Conservation (phyloP, 108 stramenopile genomes). For the Heterococcus sp. region DNA sequence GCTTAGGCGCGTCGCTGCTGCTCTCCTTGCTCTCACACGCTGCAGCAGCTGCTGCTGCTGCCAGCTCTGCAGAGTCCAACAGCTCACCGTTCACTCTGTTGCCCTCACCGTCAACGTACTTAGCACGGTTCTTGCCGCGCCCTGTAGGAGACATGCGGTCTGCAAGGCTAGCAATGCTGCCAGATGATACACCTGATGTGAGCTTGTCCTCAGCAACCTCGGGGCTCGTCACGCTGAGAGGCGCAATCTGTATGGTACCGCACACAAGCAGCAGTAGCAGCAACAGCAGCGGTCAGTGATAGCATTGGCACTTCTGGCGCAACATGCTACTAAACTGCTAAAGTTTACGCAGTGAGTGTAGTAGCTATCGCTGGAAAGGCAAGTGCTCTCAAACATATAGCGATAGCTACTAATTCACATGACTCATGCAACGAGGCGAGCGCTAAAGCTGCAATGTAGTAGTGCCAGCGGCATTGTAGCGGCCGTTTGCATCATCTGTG, state of each 20-base stretch:
- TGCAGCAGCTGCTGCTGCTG: background rate
- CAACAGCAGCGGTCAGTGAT: background rate
- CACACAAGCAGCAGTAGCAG: background rate
- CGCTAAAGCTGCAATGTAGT: too few species aligned
- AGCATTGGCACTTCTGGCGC: too few species aligned
- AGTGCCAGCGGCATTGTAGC: too few species aligned
- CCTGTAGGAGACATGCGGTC: background rate
- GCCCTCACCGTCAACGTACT: background rate
- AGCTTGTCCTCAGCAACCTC: background rate
- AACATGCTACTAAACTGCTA: too few species aligned
- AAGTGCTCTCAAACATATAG: too few species aligned
- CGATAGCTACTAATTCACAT: too few species aligned
- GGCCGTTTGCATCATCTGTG: too few species aligned
- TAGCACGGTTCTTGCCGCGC: background rate
- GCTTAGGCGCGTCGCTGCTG: background rate
- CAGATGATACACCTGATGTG: too few species aligned
- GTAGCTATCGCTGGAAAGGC: too few species aligned
- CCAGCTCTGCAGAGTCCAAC: background rate
- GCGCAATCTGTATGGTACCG: background rate
- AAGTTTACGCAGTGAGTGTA: too few species aligned
- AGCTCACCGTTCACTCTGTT: background rate
- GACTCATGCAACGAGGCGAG: too few species aligned
- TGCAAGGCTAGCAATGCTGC: background rate
- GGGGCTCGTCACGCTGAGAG: background rate
- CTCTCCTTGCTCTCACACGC: background rate